phyloP scores from a whole-genome alignment of 1,284 basidiomycete species.

The Cryptococcus neoformans region DNA sequence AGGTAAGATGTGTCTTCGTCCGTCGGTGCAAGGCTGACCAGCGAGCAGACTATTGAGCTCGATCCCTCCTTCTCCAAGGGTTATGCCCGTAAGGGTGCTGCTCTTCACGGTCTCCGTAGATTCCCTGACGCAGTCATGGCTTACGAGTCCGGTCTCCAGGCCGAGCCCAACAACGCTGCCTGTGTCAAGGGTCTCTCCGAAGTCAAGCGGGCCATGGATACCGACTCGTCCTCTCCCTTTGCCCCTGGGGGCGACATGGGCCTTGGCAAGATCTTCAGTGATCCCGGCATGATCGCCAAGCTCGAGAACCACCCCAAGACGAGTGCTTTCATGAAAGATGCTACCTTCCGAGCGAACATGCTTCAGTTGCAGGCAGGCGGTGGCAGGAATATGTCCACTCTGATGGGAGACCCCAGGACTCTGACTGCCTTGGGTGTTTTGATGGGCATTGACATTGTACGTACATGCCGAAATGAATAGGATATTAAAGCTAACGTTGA shows the following conservation, averaged over 20 bases:
- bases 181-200: slow-evolving; percentile 85
- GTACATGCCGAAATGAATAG: slow-evolving; percentile 6
- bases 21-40: slow-evolving; percentile 48
- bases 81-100: slow-evolving; percentile 88
- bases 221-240: slow-evolving; percentile 26
- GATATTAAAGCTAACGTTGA: not conserved
- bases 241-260: slow-evolving; percentile 51
- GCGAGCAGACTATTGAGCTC: slow-evolving; percentile 58
- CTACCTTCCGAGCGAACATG: slow-evolving; percentile 66
- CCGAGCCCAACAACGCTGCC: slow-evolving; percentile 71
- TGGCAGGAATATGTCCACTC: slow-evolving; percentile 45
- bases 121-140: slow-evolving; percentile 76
- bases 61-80: slow-evolving; percentile 88
- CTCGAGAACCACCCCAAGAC: slow-evolving; percentile 85
- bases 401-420: slow-evolving; percentile 81
- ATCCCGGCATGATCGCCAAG: slow-evolving; percentile 79
- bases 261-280: slow-evolving; percentile 76
- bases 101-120: slow-evolving; percentile 77
- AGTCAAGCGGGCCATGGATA: slow-evolving; percentile 64
- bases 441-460: slow-evolving; percentile 84
- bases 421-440: slow-evolving; percentile 83
- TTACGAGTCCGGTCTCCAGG: slow-evolving; percentile 67
- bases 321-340: slow-evolving; percentile 75
- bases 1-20: slow-evolving; percentile 55
- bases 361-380: slow-evolving; percentile 45